Percentiles rank a stretch among this genome's conserved stretches.
Evolutionary conservation across 1,139 yeast genomes (phyloP).

Genomic region (Geotrichum histeridarum): DNA sequence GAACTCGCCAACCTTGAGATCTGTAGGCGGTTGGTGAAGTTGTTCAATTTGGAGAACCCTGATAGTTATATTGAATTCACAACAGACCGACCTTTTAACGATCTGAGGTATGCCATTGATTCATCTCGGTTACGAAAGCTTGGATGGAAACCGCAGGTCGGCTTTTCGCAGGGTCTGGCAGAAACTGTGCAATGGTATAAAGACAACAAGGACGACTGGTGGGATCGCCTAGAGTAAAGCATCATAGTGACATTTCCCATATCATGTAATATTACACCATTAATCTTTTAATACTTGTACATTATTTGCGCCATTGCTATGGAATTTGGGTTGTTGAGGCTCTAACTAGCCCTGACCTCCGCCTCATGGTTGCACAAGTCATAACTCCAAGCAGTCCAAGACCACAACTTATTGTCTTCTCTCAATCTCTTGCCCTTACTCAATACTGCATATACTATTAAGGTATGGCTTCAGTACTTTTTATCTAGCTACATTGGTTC

Average conservation of each 20-base stretch:
- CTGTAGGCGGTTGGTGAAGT: constrained; percentile 30
- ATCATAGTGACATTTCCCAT: not conserved
- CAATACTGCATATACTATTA: too few species aligned
- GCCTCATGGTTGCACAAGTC: too few species aligned
- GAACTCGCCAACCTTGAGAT: constrained; percentile 44
- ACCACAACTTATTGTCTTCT: too few species aligned
- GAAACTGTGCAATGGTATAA: constrained; percentile 38
- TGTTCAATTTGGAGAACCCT: constrained; percentile 27
- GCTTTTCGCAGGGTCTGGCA: constrained; percentile 40
- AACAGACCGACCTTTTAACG: constrained; percentile 51
- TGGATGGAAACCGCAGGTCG: constrained; percentile 48
- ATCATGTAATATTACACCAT: too few species aligned
- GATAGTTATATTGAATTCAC: constrained; percentile 35
- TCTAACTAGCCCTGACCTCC: too few species aligned
- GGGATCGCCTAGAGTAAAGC: constrained; percentile 9
- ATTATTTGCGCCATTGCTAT: too few species aligned
- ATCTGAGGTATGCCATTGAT: constrained; percentile 45
- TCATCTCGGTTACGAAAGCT: constrained; percentile 38
- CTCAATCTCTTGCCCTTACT: too few species aligned
- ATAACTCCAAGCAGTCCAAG: too few species aligned
- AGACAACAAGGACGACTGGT: constrained; percentile 25
- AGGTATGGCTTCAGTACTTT: too few species aligned
- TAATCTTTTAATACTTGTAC: too few species aligned
- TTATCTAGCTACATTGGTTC: too few species aligned
- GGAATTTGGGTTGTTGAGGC: too few species aligned